phyloP scores from a whole-genome alignment of 345 rosid species.

The Eutrema japonicum region DNA sequence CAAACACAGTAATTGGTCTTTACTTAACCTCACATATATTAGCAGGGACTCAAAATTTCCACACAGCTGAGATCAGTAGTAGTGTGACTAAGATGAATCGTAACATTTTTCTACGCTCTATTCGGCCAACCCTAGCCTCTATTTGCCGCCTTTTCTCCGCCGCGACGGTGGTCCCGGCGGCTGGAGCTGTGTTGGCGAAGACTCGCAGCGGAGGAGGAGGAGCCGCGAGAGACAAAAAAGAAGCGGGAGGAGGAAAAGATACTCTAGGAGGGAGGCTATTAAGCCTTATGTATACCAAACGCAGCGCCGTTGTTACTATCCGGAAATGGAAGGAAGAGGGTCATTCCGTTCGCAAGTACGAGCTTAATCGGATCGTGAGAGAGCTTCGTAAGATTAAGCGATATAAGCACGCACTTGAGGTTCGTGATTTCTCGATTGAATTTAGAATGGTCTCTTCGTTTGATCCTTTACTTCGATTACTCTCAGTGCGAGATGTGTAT shows the following conservation, averaged over 20 bases:
- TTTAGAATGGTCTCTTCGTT: not conserved
- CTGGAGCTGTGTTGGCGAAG: not conserved
- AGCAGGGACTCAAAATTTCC: not conserved
- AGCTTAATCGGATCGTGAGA: slow-evolving; percentile 78
- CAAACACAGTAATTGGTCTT: not conserved
- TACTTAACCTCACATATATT: not conserved
- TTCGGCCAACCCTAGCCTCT: slow-evolving; percentile 49
- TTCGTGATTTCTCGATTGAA: slow-evolving; percentile 27
- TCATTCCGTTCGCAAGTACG: slow-evolving; percentile 65
- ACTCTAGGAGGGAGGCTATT: slow-evolving; percentile 73
- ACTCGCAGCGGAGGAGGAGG: slow-evolving; percentile 22
- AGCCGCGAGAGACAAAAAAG: slow-evolving; percentile 4
- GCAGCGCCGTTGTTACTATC: slow-evolving; percentile 75
- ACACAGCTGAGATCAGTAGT: not conserved
- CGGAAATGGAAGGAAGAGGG: slow-evolving; percentile 82
- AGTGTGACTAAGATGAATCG: slow-evolving; percentile 10
- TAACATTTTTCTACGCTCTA: slow-evolving; percentile 49
- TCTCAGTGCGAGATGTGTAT: not conserved
- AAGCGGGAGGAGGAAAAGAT: slow-evolving; percentile 45
- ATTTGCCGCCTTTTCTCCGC: slow-evolving; percentile 54
- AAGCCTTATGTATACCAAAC: slow-evolving; percentile 70
- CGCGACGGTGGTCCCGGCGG: slow-evolving; percentile 28
- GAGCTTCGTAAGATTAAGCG: slow-evolving; percentile 92
- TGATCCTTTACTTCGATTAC: slow-evolving; percentile 1
- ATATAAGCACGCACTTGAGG: slow-evolving; percentile 92